Percentiles rank a stretch among this genome's conserved stretches.
These are phyloP conservation scores for Ustilago nuda DNA, from an alignment of 1,284 basidiomycete species.

Conservation along the genomic window DNA sequence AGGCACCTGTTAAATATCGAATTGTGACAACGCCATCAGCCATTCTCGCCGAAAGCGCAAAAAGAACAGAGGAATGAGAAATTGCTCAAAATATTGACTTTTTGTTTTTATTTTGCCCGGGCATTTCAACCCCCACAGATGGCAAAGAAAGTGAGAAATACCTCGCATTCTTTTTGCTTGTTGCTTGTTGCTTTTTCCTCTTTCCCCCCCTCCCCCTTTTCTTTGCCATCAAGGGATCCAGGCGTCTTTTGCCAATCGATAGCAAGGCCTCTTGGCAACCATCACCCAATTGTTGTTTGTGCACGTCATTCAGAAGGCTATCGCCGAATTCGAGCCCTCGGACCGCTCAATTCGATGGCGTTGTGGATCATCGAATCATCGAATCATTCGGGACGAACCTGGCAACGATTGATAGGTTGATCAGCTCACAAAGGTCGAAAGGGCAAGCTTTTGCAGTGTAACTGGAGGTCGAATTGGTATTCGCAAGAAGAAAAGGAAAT, in stretches of 20 bases:
- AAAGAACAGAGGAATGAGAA: neutral
- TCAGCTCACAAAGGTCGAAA: neutral
- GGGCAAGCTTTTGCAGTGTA: neutral
- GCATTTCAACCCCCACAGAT: conserved; percentile 14
- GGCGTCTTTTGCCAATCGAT: conserved; percentile 6
- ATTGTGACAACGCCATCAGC: conserved; percentile 4
- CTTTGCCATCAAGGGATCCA: neutral
- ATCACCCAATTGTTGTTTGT: neutral
- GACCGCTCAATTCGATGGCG: neutral
- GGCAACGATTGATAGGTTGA: neutral
- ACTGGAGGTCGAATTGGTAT: neutral
- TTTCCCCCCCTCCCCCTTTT: neutral
- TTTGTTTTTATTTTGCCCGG: neutral
- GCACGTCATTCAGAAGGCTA: neutral
- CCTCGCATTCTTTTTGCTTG: neutral
- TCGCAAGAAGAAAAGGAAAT: neutral
- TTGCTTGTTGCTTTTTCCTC: neutral
- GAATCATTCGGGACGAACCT: neutral
- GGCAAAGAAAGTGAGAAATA: neutral
- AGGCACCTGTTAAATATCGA: neutral
- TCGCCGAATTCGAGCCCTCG: neutral
- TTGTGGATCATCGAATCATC: neutral
- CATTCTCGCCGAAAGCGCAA: neutral
- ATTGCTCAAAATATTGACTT: neutral
- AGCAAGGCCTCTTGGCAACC: conserved; percentile 4